phyloP scores from a whole-genome alignment of 352 stramenopile species.

The Phytopythium oedochilum region DNA sequence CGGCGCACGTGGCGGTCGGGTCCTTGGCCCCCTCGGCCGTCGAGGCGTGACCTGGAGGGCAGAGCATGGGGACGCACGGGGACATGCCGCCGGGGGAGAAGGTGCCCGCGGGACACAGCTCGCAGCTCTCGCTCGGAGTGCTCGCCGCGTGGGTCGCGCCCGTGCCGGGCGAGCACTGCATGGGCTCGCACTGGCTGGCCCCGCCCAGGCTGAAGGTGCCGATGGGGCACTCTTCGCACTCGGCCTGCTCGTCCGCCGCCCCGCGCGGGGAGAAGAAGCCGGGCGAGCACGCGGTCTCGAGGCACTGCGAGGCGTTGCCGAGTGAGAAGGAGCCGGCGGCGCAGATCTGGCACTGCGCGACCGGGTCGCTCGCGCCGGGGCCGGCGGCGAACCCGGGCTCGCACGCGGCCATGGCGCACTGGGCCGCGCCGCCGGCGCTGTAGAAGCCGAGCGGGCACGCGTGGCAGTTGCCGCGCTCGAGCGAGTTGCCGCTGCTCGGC shows the following conservation, averaged over 20 bases:
- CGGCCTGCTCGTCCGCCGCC: constrained; percentile 12
- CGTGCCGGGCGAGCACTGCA: constrained; percentile 26
- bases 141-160: constrained; percentile 22
- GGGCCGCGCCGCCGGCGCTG: constrained; percentile 22
- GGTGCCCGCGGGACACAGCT: constrained; percentile 22
- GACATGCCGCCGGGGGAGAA: constrained; percentile 29
- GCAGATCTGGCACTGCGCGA: constrained; percentile 28
- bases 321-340: constrained; percentile 27
- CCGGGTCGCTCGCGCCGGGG: constrained; percentile 17
- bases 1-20: constrained; percentile 15
- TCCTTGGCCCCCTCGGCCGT: constrained; percentile 10
- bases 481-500: constrained; percentile 18
- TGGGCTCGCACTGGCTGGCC: constrained; percentile 26
- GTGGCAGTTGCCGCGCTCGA: constrained; percentile 44
- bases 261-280: constrained; percentile 35
- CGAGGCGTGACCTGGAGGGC: constrained; percentile 21
- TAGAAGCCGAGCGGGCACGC: constrained; percentile 32
- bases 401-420: constrained; percentile 33
- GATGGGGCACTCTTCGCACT: constrained; percentile 30
- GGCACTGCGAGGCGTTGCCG: constrained; percentile 29
- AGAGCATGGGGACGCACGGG: constrained; percentile 26
- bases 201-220: constrained; percentile 33
- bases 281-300: constrained; percentile 19
- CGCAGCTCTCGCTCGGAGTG: constrained; percentile 15
- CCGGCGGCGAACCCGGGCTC: constrained; percentile 32